A percentile compares a stretch with the other conserved stretches of the same genome.
Evolutionary conservation across 2,329 filamentous ascomycete genomes (phyloP).

Genomic region (Ophiocordyceps camponoti-rufipedis): DNA sequence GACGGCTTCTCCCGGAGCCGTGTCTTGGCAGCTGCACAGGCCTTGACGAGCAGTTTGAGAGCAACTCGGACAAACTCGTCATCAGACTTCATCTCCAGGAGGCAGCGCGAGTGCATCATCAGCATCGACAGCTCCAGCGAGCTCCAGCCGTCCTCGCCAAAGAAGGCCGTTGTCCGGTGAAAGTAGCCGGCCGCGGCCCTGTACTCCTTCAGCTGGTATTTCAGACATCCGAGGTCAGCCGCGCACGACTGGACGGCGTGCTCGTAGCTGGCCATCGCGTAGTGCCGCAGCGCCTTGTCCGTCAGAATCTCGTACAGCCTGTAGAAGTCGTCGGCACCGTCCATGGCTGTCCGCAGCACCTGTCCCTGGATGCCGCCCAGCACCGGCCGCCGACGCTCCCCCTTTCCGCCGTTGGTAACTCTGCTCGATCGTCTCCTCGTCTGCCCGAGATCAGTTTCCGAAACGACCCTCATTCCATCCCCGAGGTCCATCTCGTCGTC

Average conservation of each 20-base stretch:
- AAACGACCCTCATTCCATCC: neutral
- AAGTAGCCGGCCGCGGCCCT: slow-evolving; percentile 60
- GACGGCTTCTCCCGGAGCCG: slow-evolving; percentile 19
- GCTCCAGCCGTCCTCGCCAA: slow-evolving; percentile 62
- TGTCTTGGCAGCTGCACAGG: slow-evolving; percentile 35
- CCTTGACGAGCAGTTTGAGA: slow-evolving; percentile 55
- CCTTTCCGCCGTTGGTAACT: neutral
- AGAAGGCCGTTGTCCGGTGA: slow-evolving; percentile 58
- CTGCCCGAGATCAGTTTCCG: neutral
- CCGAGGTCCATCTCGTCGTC: slow-evolving; percentile 11
- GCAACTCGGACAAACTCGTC: slow-evolving; percentile 66
- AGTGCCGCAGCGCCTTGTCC: slow-evolving; percentile 67
- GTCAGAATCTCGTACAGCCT: slow-evolving; percentile 59
- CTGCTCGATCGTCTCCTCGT: neutral
- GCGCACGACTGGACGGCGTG: slow-evolving; percentile 63
- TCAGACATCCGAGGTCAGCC: slow-evolving; percentile 72
- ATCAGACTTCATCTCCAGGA: slow-evolving; percentile 56
- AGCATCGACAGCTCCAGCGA: slow-evolving; percentile 68
- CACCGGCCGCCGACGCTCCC: neutral
- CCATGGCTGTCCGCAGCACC: slow-evolving; percentile 41
- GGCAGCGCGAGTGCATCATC: slow-evolving; percentile 66
- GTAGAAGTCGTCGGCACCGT: slow-evolving; percentile 45
- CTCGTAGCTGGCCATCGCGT: slow-evolving; percentile 57
- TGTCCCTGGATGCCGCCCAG: slow-evolving; percentile 20
- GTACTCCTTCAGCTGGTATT: slow-evolving; percentile 60